These are phyloP conservation scores for Aspergillus alliaceus DNA, from an alignment of 2,329 filamentous ascomycete genomes.

Conservation along the genomic window DNA sequence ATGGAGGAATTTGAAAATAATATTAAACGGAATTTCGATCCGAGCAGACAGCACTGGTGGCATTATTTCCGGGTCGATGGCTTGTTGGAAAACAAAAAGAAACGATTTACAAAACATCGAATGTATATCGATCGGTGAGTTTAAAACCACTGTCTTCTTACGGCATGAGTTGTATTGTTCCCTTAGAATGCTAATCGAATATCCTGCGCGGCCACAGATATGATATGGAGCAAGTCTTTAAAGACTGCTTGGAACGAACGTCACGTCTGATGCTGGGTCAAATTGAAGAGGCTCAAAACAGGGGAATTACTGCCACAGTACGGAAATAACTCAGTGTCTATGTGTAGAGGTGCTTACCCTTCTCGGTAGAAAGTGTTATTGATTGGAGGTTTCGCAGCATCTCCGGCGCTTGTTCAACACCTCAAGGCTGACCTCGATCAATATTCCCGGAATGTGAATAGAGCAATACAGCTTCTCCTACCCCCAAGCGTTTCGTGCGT, in stretches of 20 bases:
- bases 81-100: background rate
- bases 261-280: constrained; percentile 19
- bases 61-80: background rate
- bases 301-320: constrained; percentile 10
- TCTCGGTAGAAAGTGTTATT: constrained; percentile 28
- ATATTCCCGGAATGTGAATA: background rate
- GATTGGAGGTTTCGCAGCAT: constrained; percentile 33
- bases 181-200: too few relatives aligned
- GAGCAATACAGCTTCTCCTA: background rate
- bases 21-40: background rate
- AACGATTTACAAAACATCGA: background rate
- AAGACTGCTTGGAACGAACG: constrained; percentile 13
- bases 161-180: too few relatives aligned
- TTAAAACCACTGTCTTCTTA: background rate
- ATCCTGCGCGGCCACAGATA: background rate
- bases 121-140: background rate
- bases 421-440: constrained; percentile 6
- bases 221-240: constrained; percentile 23
- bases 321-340: background rate
- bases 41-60: background rate
- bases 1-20: constrained; percentile 1
- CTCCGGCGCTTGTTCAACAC: constrained; percentile 23
- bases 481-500: constrained; percentile 2
- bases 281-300: constrained; percentile 24
- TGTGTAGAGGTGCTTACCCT: background rate